A percentile compares a stretch with the other conserved stretches of the same genome.
These are phyloP conservation scores for Xylaria polymorpha DNA, from an alignment of 2,329 filamentous ascomycete species.

Conservation along the genomic window DNA sequence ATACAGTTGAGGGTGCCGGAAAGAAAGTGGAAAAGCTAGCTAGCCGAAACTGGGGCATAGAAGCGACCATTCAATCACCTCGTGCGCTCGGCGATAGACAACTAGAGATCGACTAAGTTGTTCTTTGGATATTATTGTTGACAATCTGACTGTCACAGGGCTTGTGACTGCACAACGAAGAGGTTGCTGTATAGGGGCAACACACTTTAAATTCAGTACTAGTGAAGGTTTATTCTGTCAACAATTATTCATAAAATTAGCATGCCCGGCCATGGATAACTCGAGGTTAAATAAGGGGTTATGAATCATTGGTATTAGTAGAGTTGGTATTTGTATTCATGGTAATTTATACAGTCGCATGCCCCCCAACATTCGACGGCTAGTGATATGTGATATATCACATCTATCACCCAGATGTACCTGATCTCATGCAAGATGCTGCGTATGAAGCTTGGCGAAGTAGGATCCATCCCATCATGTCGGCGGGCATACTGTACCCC, in stretches of 20 bases:
- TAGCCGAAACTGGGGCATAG: neutral
- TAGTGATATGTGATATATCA: constrained; percentile 12
- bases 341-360: neutral
- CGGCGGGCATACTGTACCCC: neutral
- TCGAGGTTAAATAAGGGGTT: neutral
- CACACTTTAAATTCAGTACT: neutral
- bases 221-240: neutral
- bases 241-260: neutral
- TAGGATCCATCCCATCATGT: neutral
- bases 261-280: neutral
- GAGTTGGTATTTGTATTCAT: neutral
- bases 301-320: neutral
- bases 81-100: neutral
- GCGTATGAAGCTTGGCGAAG: constrained; percentile 12
- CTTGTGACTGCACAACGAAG: neutral
- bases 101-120: neutral
- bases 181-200: neutral
- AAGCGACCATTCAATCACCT: neutral
- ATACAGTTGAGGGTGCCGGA: too few species aligned
- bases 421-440: constrained; percentile 9
- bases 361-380: neutral
- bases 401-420: neutral
- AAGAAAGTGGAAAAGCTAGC: neutral
- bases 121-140: neutral
- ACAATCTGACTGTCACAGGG: neutral